Evolutionary conservation across 2,329 filamentous ascomycete species (phyloP).

Genomic region (Sporothrix euskadiensis): DNA sequence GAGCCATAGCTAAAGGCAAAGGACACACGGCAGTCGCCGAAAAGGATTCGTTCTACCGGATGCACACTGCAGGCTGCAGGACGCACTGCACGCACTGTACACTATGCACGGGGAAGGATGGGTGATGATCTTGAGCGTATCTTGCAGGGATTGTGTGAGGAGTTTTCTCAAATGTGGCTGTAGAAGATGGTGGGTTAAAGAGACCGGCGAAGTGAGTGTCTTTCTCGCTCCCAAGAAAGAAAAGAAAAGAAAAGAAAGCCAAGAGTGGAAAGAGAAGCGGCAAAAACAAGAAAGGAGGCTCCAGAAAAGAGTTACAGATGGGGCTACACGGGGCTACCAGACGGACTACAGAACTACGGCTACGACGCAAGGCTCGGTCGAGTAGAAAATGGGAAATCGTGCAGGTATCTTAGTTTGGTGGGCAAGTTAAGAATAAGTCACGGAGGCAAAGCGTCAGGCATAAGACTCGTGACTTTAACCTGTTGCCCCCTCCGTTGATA

Average conservation of each 20-base stretch:
- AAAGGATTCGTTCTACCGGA: background rate
- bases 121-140: conserved; percentile 8
- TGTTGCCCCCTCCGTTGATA: background rate
- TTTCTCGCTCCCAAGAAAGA: background rate
- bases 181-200: background rate
- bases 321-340: background rate
- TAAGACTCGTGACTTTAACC: background rate
- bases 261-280: background rate
- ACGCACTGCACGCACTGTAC: background rate
- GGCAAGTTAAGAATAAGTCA: background rate
- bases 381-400: background rate
- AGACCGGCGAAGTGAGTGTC: background rate
- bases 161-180: background rate
- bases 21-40: conserved; percentile 8
- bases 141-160: conserved; percentile 8
- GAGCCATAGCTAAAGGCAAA: background rate
- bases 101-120: background rate
- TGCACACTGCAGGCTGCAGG: background rate
- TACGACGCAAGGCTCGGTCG: conserved; percentile 12
- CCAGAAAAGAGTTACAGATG: background rate
- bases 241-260: background rate
- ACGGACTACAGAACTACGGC: background rate
- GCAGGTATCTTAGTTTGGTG: background rate
- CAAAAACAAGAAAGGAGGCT: conserved; percentile 6
- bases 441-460: background rate